These are phyloP conservation scores for Aureobasidium lini DNA, from an alignment of 2,329 filamentous ascomycete species.

Conservation along the genomic window DNA sequence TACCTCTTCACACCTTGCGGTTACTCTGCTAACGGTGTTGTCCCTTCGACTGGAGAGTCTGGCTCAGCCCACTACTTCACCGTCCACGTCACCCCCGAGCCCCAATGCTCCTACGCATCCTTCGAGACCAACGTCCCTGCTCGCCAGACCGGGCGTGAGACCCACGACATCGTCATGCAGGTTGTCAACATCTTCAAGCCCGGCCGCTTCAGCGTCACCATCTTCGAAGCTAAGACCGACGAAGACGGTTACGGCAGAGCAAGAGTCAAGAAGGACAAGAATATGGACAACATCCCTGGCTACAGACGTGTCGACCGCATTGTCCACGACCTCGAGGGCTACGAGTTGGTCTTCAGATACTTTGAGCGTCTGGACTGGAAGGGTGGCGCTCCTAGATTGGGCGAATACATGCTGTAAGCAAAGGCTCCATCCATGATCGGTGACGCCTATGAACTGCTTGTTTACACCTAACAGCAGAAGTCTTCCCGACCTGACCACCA, in stretches of 20 bases:
- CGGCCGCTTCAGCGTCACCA: slow-evolving; percentile 91
- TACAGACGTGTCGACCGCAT: slow-evolving; percentile 90
- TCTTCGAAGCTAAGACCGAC: slow-evolving; percentile 79
- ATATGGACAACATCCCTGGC: slow-evolving; percentile 72
- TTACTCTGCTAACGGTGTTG: slow-evolving; percentile 93
- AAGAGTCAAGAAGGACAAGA: slow-evolving; percentile 36
- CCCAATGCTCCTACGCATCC: slow-evolving; percentile 92
- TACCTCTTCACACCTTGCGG: slow-evolving; percentile 96
- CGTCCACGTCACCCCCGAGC: slow-evolving; percentile 95
- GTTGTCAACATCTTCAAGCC: slow-evolving; percentile 95
- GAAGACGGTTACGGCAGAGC: slow-evolving; percentile 30
- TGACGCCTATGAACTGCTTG: not conserved
- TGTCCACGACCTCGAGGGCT: slow-evolving; percentile 94
- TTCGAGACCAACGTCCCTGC: slow-evolving; percentile 98
- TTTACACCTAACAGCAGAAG: slow-evolving; percentile 5
- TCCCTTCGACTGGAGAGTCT: slow-evolving; percentile 55
- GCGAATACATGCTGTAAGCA: slow-evolving; percentile 35
- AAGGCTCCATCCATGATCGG: not conserved
- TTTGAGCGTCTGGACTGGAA: slow-evolving; percentile 85
- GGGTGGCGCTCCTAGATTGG: slow-evolving; percentile 55
- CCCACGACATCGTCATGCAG: slow-evolving; percentile 83
- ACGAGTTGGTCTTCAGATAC: slow-evolving; percentile 93
- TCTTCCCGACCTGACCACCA: slow-evolving; percentile 3
- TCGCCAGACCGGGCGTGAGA: slow-evolving; percentile 78
- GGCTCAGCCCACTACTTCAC: slow-evolving; percentile 80